These are phyloP conservation scores for Iris pallida DNA, from an alignment of 116 monocot genomes.

Conservation along the genomic window DNA sequence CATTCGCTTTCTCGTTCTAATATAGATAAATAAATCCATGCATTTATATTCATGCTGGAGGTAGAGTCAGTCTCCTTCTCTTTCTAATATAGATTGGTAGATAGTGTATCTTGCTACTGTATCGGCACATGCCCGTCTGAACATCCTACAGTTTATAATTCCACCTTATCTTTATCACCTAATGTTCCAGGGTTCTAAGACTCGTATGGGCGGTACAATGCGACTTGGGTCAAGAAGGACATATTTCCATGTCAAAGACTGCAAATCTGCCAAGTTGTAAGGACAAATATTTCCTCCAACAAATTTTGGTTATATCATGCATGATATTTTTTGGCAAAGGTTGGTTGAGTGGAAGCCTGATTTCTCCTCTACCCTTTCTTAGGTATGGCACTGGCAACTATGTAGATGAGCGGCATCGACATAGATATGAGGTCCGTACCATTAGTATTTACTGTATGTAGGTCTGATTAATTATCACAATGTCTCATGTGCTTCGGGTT, in stretches of 20 bases:
- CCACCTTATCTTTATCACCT: neutral
- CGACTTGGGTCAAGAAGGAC: conserved; percentile 89
- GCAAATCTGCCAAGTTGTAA: conserved; percentile 85
- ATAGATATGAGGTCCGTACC: conserved; percentile 80
- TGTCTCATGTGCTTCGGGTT: conserved; percentile 1
- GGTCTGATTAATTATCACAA: too few species aligned
- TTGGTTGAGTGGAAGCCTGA: conserved; percentile 5
- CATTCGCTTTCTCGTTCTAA: neutral
- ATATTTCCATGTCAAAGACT: conserved; percentile 49
- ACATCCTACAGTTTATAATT: too few species aligned
- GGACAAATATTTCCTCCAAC: conserved; percentile 10
- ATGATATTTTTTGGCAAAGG: neutral
- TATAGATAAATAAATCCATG: conserved; percentile 41
- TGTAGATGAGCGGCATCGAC: conserved; percentile 92
- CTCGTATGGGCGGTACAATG: conserved; percentile 96
- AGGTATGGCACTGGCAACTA: conserved; percentile 69
- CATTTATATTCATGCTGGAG: conserved; percentile 98
- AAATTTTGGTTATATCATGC: conserved; percentile 1
- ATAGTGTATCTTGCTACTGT: neutral
- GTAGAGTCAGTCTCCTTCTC: conserved; percentile 26
- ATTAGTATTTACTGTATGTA: neutral
- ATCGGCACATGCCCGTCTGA: too few species aligned
- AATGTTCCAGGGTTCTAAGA: conserved; percentile 73
- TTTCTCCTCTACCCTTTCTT: conserved; percentile 8
- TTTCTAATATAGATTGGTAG: conserved; percentile 4